These are phyloP conservation scores for Begonia loranthoides DNA, from an alignment of 306 rosid genomes.

Conservation along the genomic window DNA sequence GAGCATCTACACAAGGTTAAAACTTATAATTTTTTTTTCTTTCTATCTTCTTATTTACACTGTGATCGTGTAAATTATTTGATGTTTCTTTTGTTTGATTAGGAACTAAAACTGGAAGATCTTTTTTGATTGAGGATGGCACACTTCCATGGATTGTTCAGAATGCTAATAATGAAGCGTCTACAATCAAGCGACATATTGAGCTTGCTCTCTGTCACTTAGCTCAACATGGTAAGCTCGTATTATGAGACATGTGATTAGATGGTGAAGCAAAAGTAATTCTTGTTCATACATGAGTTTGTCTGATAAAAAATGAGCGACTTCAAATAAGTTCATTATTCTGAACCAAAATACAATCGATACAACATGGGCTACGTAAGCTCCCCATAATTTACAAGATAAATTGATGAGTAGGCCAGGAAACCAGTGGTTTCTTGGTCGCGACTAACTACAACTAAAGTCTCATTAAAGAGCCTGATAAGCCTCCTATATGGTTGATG, in stretches of 20 bases:
- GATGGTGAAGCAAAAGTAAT: neutral
- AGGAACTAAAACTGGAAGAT: slow-evolving; percentile 77
- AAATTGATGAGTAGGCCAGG: too few relatives aligned
- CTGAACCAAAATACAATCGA: neutral
- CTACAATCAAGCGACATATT: slow-evolving; percentile 78
- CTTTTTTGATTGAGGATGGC: slow-evolving; percentile 88
- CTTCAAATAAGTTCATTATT: neutral
- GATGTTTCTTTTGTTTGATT: neutral
- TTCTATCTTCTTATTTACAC: neutral
- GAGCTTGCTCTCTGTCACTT: slow-evolving; percentile 97
- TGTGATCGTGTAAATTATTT: neutral
- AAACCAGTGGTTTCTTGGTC: too few relatives aligned
- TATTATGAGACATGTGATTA: neutral
- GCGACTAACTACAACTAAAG: too few relatives aligned
- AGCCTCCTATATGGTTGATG: too few relatives aligned
- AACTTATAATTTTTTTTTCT: slow-evolving; percentile 1
- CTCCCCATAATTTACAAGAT: neutral
- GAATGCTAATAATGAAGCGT: slow-evolving; percentile 84
- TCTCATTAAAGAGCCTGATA: too few relatives aligned
- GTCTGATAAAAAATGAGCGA: neutral
- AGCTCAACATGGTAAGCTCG: slow-evolving; percentile 75
- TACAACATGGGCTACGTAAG: neutral
- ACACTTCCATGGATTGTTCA: slow-evolving; percentile 96
- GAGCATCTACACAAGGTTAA: slow-evolving; percentile 88
- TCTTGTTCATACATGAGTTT: slow-evolving; percentile 2